Evolutionary conservation across 1,284 basidiomycete genomes (phyloP), one percentile per base, ranked within the genome.

Genomic region (Polyporus tsugae): DNA sequence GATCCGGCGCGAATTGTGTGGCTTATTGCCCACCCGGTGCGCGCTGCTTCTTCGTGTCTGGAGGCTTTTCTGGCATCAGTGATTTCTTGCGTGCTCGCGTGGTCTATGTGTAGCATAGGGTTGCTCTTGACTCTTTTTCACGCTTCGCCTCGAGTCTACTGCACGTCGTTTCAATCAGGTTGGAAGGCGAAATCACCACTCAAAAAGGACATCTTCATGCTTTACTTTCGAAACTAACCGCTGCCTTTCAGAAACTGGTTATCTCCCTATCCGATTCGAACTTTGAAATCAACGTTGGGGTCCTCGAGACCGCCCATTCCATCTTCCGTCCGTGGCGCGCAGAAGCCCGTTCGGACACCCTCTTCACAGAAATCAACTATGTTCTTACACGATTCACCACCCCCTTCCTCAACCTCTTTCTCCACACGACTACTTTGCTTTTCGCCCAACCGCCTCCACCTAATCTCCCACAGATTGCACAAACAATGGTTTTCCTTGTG

Each of bases 251-350:
- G 94, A 93, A 95, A 91, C 89, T 98, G 59, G 93, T 97, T 58
- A 78, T 82, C 60, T 94, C 94, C 67, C 85, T 97, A 53, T 91
- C 94, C 15, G 81, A 86, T 10, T 87, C 90, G 22, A 91, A 98
- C 77, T 96, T 94, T 79, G 91, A 91, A 72, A 80, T 95, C 74
- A 97, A 98, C 78, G 86, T 96, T 46, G 95, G 94, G 64, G 94
- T 99, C 9, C 87, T 99, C 44, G 90, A 97, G 75, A 97, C 97
- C 0, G 95, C 96, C 0, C 97, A 99, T 80, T 96, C 95, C 52
- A 99, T 99, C 76, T 99, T 98, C 83, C 88, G 90, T 64, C 89
- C 91, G 72, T 99, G 97, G 97, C 89, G 97, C 64, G 90, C 95
- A 5, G 93, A 94, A 75, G 94, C 97, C 76, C 91, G 96, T 66